Evolutionary conservation across 345 rosid genomes (phyloP), one percentile per base, ranked within the genome.

Genomic region (Hibiscus tridactylites): DNA sequence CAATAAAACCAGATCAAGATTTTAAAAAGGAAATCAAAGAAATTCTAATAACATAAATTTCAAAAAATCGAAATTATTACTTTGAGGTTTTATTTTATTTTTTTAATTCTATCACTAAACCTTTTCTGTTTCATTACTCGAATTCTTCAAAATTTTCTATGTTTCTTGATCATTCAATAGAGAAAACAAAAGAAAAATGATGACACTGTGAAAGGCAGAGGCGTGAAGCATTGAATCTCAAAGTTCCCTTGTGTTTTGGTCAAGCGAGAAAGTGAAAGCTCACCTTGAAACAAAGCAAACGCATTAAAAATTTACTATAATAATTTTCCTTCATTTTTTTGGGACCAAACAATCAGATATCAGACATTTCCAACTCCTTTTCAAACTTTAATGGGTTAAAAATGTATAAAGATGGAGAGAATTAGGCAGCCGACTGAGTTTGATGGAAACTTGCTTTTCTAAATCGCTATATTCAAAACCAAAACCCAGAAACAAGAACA

Each of bases 321-420:
- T 44, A 44, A 54, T 54, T 54, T 74, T 62, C 64, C 31, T 74
- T 81, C 73, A 9, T 75, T 71, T 74, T 74, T 56, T 33, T 17
- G 73, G 67, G 78, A 67, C 73, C 74, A 79, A 79, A 77, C 76
- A 72, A 72, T 21, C 71, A 59, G 61, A 50, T 33, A 42, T 76
- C 58, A 65, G 39, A 73, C 46, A 7, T 31, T 57, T 17, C 35
- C 62, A 58, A 39, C 16, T 53, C 54, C 31, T 13, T 29, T 49
- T 58, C 39, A 35, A 46, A 21, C 61, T 17, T 53, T 58, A n/a
- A n/a, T n/a, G n/a, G n/a, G n/a, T n/a, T n/a, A n/a, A n/a, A n/a
- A n/a, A n/a, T n/a, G n/a, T n/a, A n/a, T n/a, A n/a, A n/a, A n/a
- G n/a, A n/a, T n/a, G n/a, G n/a, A n/a, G n/a, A n/a, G n/a, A n/a